Evolutionary conservation across 2,329 filamentous ascomycete species (phyloP), one percentile per base, ranked within the genome.

Genomic region (Diaporthe vexans): DNA sequence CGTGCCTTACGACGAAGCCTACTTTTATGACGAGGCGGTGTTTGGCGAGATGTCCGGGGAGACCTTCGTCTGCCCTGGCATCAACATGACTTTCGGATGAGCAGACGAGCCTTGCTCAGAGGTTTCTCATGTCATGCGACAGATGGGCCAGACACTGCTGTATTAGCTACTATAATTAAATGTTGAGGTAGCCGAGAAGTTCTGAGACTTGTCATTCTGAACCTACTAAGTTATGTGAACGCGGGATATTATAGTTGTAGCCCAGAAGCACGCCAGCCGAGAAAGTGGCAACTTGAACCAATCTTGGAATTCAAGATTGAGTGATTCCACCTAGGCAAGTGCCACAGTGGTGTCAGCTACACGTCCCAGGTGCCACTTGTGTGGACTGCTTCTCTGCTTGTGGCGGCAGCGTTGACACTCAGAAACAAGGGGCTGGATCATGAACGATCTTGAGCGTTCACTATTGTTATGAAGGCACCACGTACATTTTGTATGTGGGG

Each of bases 1-100:
- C n/a, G 59, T 77, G 6, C 19, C 61, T 10, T 80, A 80, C 70
- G 74, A 76, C 35, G 67, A 74, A 13, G 77, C 78, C 40, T 81
- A 78, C 67, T 80, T 81, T 63, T 58, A 75, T 8, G 79, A 81
- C 52, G 75, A 78, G 46, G n/a, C 33, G 0, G 9, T 54, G 9
- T 71, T 51, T 33, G 46, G 46, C 21, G 63, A 52, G 33, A 4
- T 21, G 1, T 26, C 29, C 1, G 46, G 63, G 6, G 63, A 67
- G 29, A 67, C 63, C 8, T 67, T 67, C 29, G 29, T 67, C 29
- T 67, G 63, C n/a, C 63, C 43, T 35, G 61, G 21, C 15, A 35
- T 24, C 4, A 19, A 37, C 7, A 13, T 65, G 33, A n/a, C 19
- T n/a, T 24, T 51, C 21, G 4, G 19, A 7, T 24, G 21, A 21